Evolutionary conservation across 768 basidiomycete species (phyloP), one percentile per base, ranked within the genome.

Genomic region (Calvatia gigantea): DNA sequence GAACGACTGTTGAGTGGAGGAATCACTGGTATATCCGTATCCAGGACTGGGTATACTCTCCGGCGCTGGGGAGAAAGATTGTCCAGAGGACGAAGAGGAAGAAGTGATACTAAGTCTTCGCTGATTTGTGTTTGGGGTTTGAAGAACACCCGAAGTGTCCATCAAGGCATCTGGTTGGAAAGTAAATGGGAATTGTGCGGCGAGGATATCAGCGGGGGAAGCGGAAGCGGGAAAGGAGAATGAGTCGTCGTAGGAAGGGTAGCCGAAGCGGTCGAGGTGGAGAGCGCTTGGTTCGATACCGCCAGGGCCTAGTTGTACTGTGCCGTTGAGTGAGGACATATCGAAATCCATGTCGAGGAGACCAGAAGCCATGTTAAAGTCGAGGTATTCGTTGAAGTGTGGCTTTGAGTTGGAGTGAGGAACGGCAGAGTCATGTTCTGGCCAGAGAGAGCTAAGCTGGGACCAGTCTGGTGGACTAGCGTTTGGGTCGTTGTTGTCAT

Each of bases 201-300:
- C 58, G 15, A 67, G 58, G n/a, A 68, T 59, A 21, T 69, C 66
- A 27, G 61, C 61, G 6, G 63, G 55, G 21, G 63, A 60, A 39
- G 56, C 50, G 39, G 52, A 58, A 7, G 58, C 62, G 56, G 58
- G 58, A 44, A 66, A 60, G 6, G 54, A 51, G 14, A 62, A 61
- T 27, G 64, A 64, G 35, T 67, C 64, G 35, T 66, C 61, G 52
- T 66, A 70, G 1, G 67, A 47, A 46, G 65, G 69, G 39, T 61
- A 59, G 39, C 65, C 60, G 29, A 61, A 64, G 51, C 64, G 63
- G 35, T 61, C 68, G 63, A 72, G 82, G 62, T 88, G 86, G 11
- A 89, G 70, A 6, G 79, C 73, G 60, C 73, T 83, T 28, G 89
- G 87, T 56, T 90, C 85, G 51, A 90, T 77, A 1, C 80, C 78